A percentile compares a stretch with the other conserved stretches of the same genome.
Conservation (phyloP, 73 alveolate genomes). For the Paramecium biaurelia region DNA sequence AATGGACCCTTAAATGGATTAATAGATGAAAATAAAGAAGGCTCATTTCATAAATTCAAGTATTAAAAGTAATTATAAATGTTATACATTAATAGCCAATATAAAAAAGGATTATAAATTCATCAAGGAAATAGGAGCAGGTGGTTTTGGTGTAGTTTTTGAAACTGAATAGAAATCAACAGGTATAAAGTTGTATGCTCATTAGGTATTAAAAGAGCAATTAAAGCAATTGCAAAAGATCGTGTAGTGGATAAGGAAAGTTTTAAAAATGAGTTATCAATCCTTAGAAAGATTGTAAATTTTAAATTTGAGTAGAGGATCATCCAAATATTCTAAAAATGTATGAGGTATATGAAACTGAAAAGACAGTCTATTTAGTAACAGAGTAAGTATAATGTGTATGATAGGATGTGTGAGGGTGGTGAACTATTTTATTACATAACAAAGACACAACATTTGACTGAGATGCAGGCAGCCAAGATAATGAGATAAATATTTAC, state of each 20-base stretch:
- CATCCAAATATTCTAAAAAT: conserved; percentile 83
- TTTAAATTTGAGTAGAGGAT: conserved; percentile 59
- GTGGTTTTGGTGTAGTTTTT: conserved; percentile 78
- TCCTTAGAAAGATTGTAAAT: conserved; percentile 66
- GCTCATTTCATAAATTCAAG: conserved; percentile 50
- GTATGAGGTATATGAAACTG: conserved; percentile 73
- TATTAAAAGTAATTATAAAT: background rate
- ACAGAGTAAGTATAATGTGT: conserved; percentile 51
- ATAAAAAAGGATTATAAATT: conserved; percentile 73
- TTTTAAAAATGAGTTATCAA: conserved; percentile 76
- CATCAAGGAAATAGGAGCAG: conserved; percentile 74
- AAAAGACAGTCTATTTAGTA: conserved; percentile 64
- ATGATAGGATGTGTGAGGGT: conserved; percentile 68
- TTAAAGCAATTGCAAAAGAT: conserved; percentile 74
- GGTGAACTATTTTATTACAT: conserved; percentile 71
- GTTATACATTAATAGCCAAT: conserved; percentile 33
- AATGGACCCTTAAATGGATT: background rate
- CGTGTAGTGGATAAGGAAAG: conserved; percentile 70
- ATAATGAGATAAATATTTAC: conserved; percentile 69
- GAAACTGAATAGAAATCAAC: conserved; percentile 69
- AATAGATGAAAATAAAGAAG: background rate
- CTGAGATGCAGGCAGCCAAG: conserved; percentile 78
- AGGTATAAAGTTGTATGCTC: conserved; percentile 27
- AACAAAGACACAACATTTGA: conserved; percentile 69
- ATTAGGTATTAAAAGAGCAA: conserved; percentile 65